Evolutionary conservation across 352 stramenopile genomes (phyloP), one percentile per base, ranked within the genome.

Genomic region (Phytopythium oedochilum): DNA sequence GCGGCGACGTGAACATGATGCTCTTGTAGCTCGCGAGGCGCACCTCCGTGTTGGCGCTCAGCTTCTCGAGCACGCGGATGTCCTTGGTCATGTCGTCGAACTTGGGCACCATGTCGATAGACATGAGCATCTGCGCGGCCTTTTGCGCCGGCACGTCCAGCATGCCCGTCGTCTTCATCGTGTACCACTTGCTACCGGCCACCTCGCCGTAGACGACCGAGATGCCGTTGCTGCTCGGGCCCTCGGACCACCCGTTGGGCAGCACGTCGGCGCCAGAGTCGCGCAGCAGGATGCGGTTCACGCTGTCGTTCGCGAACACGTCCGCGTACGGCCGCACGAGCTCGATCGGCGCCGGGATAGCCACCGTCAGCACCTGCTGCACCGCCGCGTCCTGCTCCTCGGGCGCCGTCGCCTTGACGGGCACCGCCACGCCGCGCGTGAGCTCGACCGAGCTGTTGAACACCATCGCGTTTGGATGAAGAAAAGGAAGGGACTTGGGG

Each of bases 21-120:
- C 72, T 71, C 57, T 87, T 86, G 46, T 69, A 81, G 2, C 69
- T 78, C 32, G 77, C 80, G 25, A 75, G 68, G 25, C 83, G 78
- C 28, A 89, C 66, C 43, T 93, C 78, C 0, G 80, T 91, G 25
- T 61, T 64, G 18, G 83, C 75, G 48, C 66, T 86, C 22, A 88
- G 68, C 53, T 78, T 80, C 60, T 93, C 76, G 36, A 93, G 45
- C 3, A 72, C 22, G 40, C 68, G 70, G 4, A 88, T 75, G 35
- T 89, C 74, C 65, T 85, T 86, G 18, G 80, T 93, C 75, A 91
- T 88, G 28, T 91, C 82, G 45, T 93, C 83, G 48, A 86, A 88
- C 60, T 83, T 85, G 11, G 80, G 80, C 18, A 88, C 78, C 68
- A 83, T 83, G 31, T 88, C 68, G 28, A 66, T 55, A 25, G 68